Evolutionary conservation across 2,329 filamentous ascomycete species (phyloP).

Genomic region (Dendrostoma leiphaemia): DNA sequence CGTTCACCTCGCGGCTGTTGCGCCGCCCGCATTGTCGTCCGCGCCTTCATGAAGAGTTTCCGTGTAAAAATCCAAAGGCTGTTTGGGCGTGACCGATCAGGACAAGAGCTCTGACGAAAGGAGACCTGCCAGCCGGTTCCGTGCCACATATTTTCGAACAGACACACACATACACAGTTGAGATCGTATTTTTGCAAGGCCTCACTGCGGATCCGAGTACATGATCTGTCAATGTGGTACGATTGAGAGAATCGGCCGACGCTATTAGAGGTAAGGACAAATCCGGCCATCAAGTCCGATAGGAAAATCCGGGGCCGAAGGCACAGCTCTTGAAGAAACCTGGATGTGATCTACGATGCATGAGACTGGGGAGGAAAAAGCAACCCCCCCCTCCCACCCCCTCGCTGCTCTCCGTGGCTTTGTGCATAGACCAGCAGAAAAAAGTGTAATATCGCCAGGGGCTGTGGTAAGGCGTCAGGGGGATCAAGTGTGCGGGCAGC

Average conservation of each 20-base stretch:
- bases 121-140: too few relatives aligned
- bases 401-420: too few relatives aligned
- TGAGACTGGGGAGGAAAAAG: neutral
- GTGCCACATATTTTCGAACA: too few relatives aligned
- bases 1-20: neutral
- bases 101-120: too few relatives aligned
- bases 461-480: too few relatives aligned
- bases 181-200: too few relatives aligned
- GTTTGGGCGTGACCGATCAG: too few relatives aligned
- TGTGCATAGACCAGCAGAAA: too few relatives aligned
- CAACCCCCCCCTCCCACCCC: neutral
- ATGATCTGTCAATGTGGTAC: neutral
- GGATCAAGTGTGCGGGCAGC: too few relatives aligned
- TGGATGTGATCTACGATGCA: slow-evolving; percentile 1
- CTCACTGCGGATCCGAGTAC: too few relatives aligned
- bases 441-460: neutral
- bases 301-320: neutral
- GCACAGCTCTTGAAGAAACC: neutral
- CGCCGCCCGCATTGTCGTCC: neutral
- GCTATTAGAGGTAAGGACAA: neutral
- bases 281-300: neutral
- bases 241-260: neutral
- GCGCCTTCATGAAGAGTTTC: neutral
- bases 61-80: too few relatives aligned
- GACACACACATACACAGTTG: too few relatives aligned